Evolutionary conservation across 2,329 filamentous ascomycete species (phyloP), one percentile per base, ranked within the genome.

Genomic region (Arthrocladium fulminans): DNA sequence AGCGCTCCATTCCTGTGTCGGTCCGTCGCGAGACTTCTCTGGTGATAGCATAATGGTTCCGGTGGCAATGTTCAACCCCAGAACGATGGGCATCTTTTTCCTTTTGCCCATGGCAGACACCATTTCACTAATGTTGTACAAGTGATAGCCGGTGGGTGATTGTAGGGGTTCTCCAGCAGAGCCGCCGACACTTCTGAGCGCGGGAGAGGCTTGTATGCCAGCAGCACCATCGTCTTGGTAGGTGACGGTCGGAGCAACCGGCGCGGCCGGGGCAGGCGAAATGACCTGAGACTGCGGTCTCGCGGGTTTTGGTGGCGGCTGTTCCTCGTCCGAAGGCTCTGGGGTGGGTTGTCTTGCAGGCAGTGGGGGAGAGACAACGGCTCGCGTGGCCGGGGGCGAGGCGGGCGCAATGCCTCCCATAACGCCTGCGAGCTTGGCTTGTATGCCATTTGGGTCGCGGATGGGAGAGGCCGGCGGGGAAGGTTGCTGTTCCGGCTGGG

Each of bases 51-150:
- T 81, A 57, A 98, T 94, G 25, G 84, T 79, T 32, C 89, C 89
- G 13, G 87, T 94, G 41, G 84, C 82, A 48, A 92, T 74, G 63
- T 97, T 96, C 61, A 97, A 84, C n/a, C 90, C 90, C 30, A 97
- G 68, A 0, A 87, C 95, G n/a, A 88, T 95, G 1, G 90, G 88
- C 86, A 96, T 92, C 71, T 97, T 97, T 73, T 95, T 95, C 61
- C 86, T 84, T 72, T 94, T 95, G 49, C 90, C 90, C 80, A 95
- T 89, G 38, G 92, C 81, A n/a, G 88, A 90, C 3, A 95, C 80
- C 85, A 95, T 95, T 68, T 97, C 90, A 63, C 89, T 94, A 60
- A 97, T 89, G 60, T 95, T 96, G 69, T 96, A 97, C 65, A 97
- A 75, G 62, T 94, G 89, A 62, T 89, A 97, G 1, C 86, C 87